Base-by-base conservation (phyloP, 768 basidiomycete genomes). In the Xanthoconium purpureum region DNA sequence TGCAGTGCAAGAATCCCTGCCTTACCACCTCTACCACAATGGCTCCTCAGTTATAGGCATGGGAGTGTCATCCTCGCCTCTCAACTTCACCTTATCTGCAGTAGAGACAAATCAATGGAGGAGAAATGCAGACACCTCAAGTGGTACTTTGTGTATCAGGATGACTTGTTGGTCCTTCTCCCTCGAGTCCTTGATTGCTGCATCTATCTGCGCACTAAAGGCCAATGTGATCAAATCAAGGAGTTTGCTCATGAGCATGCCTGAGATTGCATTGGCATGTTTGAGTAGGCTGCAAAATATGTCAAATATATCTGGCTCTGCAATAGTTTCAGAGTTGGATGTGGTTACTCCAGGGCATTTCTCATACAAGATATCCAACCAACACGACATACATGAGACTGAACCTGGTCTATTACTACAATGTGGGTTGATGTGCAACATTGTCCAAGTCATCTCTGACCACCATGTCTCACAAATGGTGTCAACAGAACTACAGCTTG, bases 51-150 rank as follows among this genome's bases (percentile, higher is more conserved):
- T 24, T 75, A 74, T 2, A 80, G 77, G 6, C 67, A 72, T 3
- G 76, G 70, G 13, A n/a, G 79, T 77, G 18, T 75, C 78, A 3
- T 79, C 77, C 13, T 80, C 80, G 6, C 75, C 76, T 13, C 77
- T 66, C 7, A 74, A 75, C 43, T 87, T 88, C 56, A 88, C 83
- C 61, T 87, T 89, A 72, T 96, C 94, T 2, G 86, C 88, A 0
- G 85, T 85, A 12, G 76, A 73, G 15, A 91, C 89, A 67, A 95
- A 95, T 94, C 94, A 98, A 57, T 87, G 80, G n/a, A 97, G 73
- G 28, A 98, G 75, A 69, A 98, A 98, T 8, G 88, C 89, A 70
- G 91, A 98, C 78, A 90, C 85, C 70, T 98, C 97, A 57, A 99
- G 77, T 0, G 92, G 84, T 4, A 68, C 60, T 68, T 87, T 90